These are phyloP conservation scores for Verticillium nonalfalfae DNA, from an alignment of 2,329 filamentous ascomycete genomes.

Conservation along the genomic window DNA sequence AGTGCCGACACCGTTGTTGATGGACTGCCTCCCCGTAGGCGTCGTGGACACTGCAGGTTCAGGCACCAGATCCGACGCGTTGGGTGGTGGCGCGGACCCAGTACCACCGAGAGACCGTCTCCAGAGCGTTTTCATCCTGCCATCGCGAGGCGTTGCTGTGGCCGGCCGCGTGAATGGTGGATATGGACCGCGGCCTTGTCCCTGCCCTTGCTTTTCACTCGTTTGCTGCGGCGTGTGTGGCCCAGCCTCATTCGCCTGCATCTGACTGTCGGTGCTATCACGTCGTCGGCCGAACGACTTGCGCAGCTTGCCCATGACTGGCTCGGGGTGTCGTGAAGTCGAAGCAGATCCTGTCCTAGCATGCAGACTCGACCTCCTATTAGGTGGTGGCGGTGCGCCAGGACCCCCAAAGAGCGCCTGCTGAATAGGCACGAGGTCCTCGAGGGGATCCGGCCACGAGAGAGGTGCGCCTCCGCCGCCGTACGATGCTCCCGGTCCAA, in stretches of 20 bases:
- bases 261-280: slow-evolving; percentile 22
- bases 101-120: slow-evolving; percentile 39
- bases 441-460: slow-evolving; percentile 32
- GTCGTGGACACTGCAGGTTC: slow-evolving; percentile 6
- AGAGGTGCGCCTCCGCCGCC: slow-evolving; percentile 20
- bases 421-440: slow-evolving; percentile 37
- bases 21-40: slow-evolving; percentile 9
- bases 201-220: slow-evolving; percentile 21
- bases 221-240: slow-evolving; percentile 12
- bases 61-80: neutral
- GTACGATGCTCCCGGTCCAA: slow-evolving; percentile 28
- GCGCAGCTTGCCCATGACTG: slow-evolving; percentile 14
- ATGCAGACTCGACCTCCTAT: slow-evolving; percentile 47
- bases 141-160: slow-evolving; percentile 31
- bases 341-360: slow-evolving; percentile 32
- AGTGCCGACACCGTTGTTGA: slow-evolving; percentile 22
- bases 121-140: slow-evolving; percentile 44
- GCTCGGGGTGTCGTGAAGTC: slow-evolving; percentile 10
- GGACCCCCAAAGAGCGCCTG: slow-evolving; percentile 29
- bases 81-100: slow-evolving; percentile 12
- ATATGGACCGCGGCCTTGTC: slow-evolving; percentile 30
- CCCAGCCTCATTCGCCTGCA: neutral
- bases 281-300: slow-evolving; percentile 18
- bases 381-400: slow-evolving; percentile 38
- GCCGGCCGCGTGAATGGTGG: slow-evolving; percentile 33